Conservation (phyloP, 441 rosid genomes). For the Macaranga tanarius region DNA sequence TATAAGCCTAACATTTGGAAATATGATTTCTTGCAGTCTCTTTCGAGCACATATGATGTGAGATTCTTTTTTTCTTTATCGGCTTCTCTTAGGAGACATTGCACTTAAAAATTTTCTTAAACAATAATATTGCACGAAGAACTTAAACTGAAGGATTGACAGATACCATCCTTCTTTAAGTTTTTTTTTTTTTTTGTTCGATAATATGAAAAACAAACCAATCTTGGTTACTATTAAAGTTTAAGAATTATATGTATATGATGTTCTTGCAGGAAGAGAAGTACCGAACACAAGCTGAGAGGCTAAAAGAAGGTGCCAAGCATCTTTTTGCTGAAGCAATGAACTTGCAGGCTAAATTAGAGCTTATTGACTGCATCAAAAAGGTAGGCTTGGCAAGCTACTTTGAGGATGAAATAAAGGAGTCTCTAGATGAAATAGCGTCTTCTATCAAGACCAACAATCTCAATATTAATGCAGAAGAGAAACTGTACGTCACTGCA, state of each 20-base stretch:
- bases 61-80: neutral
- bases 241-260: neutral
- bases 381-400: slow-evolving; percentile 39
- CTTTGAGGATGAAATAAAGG: slow-evolving; percentile 36
- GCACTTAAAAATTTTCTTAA: too few relatives aligned
- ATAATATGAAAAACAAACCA: too few relatives aligned
- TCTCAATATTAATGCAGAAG: neutral
- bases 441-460: neutral
- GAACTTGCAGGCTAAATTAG: slow-evolving; percentile 26
- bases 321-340: slow-evolving; percentile 29
- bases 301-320: slow-evolving; percentile 25
- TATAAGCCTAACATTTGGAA: slow-evolving; percentile 55
- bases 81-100: neutral
- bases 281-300: slow-evolving; percentile 4
- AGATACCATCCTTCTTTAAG: too few relatives aligned
- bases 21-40: slow-evolving; percentile 42
- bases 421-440: slow-evolving; percentile 27
- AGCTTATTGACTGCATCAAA: slow-evolving; percentile 37
- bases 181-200: too few relatives aligned
- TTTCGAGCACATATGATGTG: slow-evolving; percentile 34
- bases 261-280: slow-evolving; percentile 30
- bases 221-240: neutral
- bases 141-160: too few relatives aligned
- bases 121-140: too few relatives aligned
- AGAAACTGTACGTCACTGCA: slow-evolving; percentile 31